Evolutionary conservation across 805 yeast species (phyloP), one percentile per base, ranked within the genome.

Genomic region (Yarrowia alimentaria): DNA sequence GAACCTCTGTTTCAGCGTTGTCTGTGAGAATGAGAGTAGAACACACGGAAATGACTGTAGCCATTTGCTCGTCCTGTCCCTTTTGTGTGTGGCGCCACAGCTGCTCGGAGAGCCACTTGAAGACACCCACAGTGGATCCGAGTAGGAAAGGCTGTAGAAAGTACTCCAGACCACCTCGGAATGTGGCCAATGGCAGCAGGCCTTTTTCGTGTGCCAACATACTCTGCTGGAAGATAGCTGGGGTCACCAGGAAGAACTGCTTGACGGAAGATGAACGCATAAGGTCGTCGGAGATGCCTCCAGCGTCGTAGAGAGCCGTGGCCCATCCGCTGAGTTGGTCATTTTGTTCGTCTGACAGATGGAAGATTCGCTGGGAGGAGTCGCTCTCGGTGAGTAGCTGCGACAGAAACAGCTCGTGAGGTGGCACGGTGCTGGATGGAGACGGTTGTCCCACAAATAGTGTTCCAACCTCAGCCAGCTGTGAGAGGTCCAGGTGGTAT

Each of bases 241-340:
- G 93, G 14, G 89, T 75, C 25, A 90, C 66, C 28, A 74, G 72
- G 55, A 84, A 77, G 47, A 85, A 77, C 53, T 86, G 90, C 57
- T 78, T 77, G 13, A 83, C 76, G 6, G 81, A 72, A 1, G 85
- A 77, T 9, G 80, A 71, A 57, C 81, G 76, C 60, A 90, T 78
- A 54, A 89, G 67, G 34, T 85, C 90, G 65, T 91, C 97, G 0
- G 95, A 82, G 28, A 90, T 78, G 3, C 96, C 95, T 29, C 82
- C 83, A 24, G 85, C 76, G 55, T 87, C 90, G 65, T 85, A 89
- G 31, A 91, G 65, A 1, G 93, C 90, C 20, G 76, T 68, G 37
- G 85, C 76, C 98, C 98, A 91, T 18, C 79, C 83, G 34, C 78
- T 77, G 13, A 82, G 66, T 6, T 64, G 57, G 5, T 60, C 63